Evolutionary conservation across 2,329 filamentous ascomycete genomes (phyloP).

Genomic region (Bretziella fagacearum): DNA sequence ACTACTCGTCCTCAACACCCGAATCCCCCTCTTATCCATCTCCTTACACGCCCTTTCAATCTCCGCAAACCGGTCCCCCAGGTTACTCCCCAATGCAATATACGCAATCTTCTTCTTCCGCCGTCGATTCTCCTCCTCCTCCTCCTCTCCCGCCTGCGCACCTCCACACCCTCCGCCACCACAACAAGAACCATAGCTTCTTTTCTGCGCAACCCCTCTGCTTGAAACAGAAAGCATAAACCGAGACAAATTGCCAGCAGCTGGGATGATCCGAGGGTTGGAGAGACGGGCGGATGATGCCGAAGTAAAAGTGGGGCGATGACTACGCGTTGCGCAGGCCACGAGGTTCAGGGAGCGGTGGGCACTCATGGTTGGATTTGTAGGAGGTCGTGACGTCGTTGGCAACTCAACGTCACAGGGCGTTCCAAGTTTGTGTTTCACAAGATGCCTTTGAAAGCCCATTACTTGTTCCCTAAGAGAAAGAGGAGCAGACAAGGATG

Average conservation of each 20-base stretch:
- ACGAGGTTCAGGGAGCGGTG: background rate
- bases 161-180: background rate
- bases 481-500: no score
- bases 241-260: background rate
- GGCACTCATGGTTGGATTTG: background rate
- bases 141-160: constrained; percentile 21
- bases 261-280: background rate
- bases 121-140: constrained; percentile 15
- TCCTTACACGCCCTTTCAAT: constrained; percentile 70
- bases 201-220: background rate
- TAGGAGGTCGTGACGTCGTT: no score
- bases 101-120: constrained; percentile 39
- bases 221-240: background rate
- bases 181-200: background rate
- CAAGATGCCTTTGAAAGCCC: no score
- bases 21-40: constrained; percentile 59
- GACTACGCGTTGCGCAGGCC: background rate
- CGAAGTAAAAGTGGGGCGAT: background rate
- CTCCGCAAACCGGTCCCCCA: constrained; percentile 68
- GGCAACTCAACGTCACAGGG: no score
- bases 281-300: background rate
- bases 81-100: constrained; percentile 81
- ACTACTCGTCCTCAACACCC: constrained; percentile 62
- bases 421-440: no score
- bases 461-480: no score